These are phyloP conservation scores for Modicella reniformis DNA, from an alignment of 371 early-diverging fungal genomes.

Conservation along the genomic window DNA sequence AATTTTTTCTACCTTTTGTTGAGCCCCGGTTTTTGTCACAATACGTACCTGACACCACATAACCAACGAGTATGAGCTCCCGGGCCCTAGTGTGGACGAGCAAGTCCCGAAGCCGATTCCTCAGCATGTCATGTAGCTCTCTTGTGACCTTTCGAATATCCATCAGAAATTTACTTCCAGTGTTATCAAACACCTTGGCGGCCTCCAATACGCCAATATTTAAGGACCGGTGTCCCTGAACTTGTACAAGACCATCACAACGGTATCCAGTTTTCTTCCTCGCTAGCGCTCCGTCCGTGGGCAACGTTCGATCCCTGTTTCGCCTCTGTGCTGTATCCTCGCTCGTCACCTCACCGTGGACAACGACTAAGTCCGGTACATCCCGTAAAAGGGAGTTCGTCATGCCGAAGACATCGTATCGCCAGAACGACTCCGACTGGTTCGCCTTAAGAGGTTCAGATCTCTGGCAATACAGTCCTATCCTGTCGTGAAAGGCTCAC, in stretches of 20 bases:
- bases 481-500: neutral
- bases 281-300: constrained; percentile 14
- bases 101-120: constrained; percentile 13
- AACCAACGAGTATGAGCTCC: constrained; percentile 12
- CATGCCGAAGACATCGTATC: constrained; percentile 19
- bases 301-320: constrained; percentile 10
- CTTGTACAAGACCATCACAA: constrained; percentile 23
- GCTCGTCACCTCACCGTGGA: constrained; percentile 16
- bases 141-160: constrained; percentile 16
- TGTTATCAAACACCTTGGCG: constrained; percentile 14
- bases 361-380: constrained; percentile 15
- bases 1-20: too few relatives aligned
- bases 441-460: constrained; percentile 14
- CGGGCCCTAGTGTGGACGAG: constrained; percentile 2
- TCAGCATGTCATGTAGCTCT: constrained; percentile 18
- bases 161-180: constrained; percentile 23
- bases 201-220: constrained; percentile 21
- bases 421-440: constrained; percentile 18
- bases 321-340: constrained; percentile 21
- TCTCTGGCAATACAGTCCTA: constrained; percentile 9
- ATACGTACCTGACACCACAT: constrained; percentile 16
- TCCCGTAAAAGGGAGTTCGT: constrained; percentile 20
- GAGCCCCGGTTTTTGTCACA: too few relatives aligned
- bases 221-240: constrained; percentile 10
- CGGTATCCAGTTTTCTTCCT: constrained; percentile 9